Evolutionary conservation across 768 basidiomycete genomes (phyloP).

Genomic region (Xanthoconium purpureum): DNA sequence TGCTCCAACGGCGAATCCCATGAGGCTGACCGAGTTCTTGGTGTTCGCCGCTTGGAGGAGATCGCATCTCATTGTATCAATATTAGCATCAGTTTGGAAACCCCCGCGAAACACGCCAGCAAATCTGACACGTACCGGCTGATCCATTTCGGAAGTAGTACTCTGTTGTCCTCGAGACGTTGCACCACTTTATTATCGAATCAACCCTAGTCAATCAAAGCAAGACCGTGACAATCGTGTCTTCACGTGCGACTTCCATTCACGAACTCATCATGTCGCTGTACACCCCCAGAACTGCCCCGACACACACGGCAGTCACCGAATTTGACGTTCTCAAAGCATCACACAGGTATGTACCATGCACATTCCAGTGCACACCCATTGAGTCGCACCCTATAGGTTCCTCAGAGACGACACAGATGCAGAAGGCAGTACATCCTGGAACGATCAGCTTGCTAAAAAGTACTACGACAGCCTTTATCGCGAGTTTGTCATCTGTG

Average conservation of each 20-base stretch:
- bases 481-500: conserved; percentile 88
- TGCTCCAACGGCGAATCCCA: conserved; percentile 9
- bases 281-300: no score
- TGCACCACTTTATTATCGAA: no score
- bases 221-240: background rate
- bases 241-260: no score
- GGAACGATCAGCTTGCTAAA: conserved; percentile 83
- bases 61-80: conserved; percentile 1
- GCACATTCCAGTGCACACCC: background rate
- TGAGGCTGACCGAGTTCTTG: conserved; percentile 15
- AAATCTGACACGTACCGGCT: no score
- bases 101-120: no score
- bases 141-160: background rate
- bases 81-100: no score
- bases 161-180: background rate
- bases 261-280: no score
- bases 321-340: conserved; percentile 79
- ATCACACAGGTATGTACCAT: conserved; percentile 55
- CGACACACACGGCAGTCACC: conserved; percentile 18
- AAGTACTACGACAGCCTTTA: conserved; percentile 89
- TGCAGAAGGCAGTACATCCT: conserved; percentile 31
- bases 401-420: conserved; percentile 65
- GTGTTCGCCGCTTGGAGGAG: background rate
- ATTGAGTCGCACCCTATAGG: conserved; percentile 35
- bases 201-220: no score